These are phyloP conservation scores for Penicillium fimorum DNA, from an alignment of 495 filamentous ascomycete genomes.

Conservation along the genomic window DNA sequence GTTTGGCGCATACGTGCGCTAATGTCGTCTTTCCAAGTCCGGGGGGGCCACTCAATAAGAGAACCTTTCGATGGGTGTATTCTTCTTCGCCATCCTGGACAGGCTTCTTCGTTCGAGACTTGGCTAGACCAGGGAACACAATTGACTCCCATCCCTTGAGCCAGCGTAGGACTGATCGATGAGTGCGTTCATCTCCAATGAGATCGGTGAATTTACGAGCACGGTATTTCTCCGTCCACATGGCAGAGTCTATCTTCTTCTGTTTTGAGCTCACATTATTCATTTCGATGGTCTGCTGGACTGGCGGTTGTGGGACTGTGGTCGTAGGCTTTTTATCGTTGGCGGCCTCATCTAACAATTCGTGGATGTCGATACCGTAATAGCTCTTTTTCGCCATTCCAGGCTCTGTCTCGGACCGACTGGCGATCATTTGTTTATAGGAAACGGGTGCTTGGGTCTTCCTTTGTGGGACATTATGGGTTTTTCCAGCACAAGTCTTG, in stretches of 20 bases:
- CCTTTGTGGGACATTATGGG: conserved; percentile 54
- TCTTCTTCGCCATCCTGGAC: conserved; percentile 55
- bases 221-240: conserved; percentile 91
- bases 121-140: conserved; percentile 75
- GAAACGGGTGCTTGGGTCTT: conserved; percentile 48
- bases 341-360: conserved; percentile 68
- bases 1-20: conserved; percentile 91
- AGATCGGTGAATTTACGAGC: conserved; percentile 90
- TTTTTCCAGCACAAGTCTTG: conserved; percentile 65
- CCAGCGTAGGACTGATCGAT: conserved; percentile 89
- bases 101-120: conserved; percentile 48
- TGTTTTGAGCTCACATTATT: conserved; percentile 34
- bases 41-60: conserved; percentile 85
- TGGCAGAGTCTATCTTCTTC: conserved; percentile 43
- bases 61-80: conserved; percentile 74
- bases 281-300: conserved; percentile 40
- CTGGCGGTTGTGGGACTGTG: conserved; percentile 12
- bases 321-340: conserved; percentile 40
- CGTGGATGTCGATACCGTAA: conserved; percentile 89
- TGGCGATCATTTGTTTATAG: conserved; percentile 67
- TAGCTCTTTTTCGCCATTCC: conserved; percentile 77
- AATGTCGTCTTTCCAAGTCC: conserved; percentile 95
- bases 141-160: conserved; percentile 90
- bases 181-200: conserved; percentile 90
- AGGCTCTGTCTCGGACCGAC: conserved; percentile 63